phyloP scores from a whole-genome alignment of 805 yeast species.

The Candida orba region DNA sequence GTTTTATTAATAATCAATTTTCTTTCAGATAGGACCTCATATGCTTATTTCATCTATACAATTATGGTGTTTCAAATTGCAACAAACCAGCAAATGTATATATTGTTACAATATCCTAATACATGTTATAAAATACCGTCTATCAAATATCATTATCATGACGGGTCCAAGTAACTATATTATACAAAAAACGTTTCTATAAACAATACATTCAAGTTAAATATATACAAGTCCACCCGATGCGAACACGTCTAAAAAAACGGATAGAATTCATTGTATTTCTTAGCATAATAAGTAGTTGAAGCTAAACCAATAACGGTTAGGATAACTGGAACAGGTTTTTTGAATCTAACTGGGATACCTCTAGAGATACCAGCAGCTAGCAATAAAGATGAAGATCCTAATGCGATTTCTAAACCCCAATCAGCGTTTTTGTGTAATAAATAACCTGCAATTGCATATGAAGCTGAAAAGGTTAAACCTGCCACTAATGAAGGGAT shows the following conservation, averaged over 20 bases:
- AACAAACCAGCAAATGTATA: too few species aligned
- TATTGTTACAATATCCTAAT: too few species aligned
- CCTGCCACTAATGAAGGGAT: constrained; percentile 81
- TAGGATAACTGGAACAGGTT: constrained; percentile 70
- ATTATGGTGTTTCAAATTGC: too few species aligned
- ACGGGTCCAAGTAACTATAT: too few species aligned
- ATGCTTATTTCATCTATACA: too few species aligned
- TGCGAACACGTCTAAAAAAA: constrained; percentile 7
- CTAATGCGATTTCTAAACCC: constrained; percentile 77
- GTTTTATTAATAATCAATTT: too few species aligned
- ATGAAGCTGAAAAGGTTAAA: constrained; percentile 46
- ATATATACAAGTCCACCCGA: not conserved
- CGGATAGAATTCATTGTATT: constrained; percentile 66
- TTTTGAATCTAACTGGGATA: constrained; percentile 46
- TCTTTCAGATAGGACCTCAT: too few species aligned
- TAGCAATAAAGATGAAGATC: constrained; percentile 57
- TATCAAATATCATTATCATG: too few species aligned
- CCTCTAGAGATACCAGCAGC: constrained; percentile 73
- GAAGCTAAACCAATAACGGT: constrained; percentile 57
- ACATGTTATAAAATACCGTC: too few species aligned
- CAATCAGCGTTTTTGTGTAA: constrained; percentile 64
- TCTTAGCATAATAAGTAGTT: constrained; percentile 61
- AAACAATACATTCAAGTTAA: too few species aligned
- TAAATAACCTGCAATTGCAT: constrained; percentile 70
- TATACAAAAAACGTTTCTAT: too few species aligned